Conservation (phyloP, 2,329 filamentous ascomycete genomes). For the Diaporthe humulicola region DNA sequence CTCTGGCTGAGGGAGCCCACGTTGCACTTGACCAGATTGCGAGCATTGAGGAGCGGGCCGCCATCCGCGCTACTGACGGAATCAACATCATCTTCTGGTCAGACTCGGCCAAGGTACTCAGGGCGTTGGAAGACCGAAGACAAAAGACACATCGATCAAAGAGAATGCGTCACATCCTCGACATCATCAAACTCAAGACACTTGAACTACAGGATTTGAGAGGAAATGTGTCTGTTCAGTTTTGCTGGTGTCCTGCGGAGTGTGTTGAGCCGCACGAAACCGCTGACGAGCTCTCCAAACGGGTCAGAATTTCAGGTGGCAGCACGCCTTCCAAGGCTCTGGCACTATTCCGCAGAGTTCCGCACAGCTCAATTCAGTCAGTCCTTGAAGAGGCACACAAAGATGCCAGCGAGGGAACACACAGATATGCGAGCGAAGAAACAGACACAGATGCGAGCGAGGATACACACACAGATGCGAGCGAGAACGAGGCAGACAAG, state of each 20-base stretch:
- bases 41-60: neutral
- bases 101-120: neutral
- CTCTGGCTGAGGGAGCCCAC: neutral
- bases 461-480: neutral
- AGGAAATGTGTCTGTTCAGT: neutral
- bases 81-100: neutral
- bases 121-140: neutral
- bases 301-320: neutral
- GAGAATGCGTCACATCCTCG: neutral
- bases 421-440: too few species aligned
- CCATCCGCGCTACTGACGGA: neutral
- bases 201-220: neutral
- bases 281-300: neutral
- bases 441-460: too few species aligned
- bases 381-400: neutral
- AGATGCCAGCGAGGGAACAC: neutral
- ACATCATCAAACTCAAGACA: neutral
- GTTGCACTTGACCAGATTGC: neutral
- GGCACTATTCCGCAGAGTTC: neutral
- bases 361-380: neutral
- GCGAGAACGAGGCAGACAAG: neutral
- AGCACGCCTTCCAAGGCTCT: neutral
- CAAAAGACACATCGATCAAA: too few species aligned
- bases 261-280: neutral
- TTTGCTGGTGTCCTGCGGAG: neutral